phyloP scores from a whole-genome alignment of 805 yeast genomes.

The Alloascoidea africana region DNA sequence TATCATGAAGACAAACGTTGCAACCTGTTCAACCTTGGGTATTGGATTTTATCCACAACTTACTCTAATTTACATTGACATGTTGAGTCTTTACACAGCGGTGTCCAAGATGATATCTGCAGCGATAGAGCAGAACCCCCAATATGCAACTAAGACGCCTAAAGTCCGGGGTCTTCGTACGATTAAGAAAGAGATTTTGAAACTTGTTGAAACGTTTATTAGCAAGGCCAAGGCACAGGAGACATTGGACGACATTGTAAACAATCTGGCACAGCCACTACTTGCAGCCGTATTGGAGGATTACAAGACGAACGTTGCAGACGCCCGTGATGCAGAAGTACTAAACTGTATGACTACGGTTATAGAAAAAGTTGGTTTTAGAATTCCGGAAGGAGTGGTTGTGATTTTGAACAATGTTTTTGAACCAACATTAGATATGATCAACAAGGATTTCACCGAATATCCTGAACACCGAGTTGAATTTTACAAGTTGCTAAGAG shows the following conservation, averaged over 20 bases:
- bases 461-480: constrained; percentile 97
- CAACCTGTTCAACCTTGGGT: constrained; percentile 91
- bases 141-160: constrained; percentile 88
- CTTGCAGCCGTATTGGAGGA: constrained; percentile 80
- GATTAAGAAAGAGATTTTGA: constrained; percentile 85
- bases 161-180: constrained; percentile 92
- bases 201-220: constrained; percentile 77
- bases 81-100: constrained; percentile 80
- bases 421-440: constrained; percentile 91
- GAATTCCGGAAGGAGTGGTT: constrained; percentile 83
- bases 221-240: constrained; percentile 68
- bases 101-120: constrained; percentile 77
- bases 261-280: constrained; percentile 69
- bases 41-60: constrained; percentile 83
- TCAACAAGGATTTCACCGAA: constrained; percentile 87
- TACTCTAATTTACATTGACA: constrained; percentile 72
- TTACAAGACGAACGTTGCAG: constrained; percentile 78
- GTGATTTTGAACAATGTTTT: constrained; percentile 79
- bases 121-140: constrained; percentile 65
- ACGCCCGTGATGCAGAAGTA: constrained; percentile 96
- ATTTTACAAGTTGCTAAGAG: constrained; percentile 79
- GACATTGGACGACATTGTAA: constrained; percentile 69
- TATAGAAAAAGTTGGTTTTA: constrained; percentile 72
- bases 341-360: constrained; percentile 87
- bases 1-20: constrained; percentile 86